Evolutionary conservation across 2,329 filamentous ascomycete genomes (phyloP), one percentile per base, ranked within the genome.

Genomic region (Zalaria sp.): DNA sequence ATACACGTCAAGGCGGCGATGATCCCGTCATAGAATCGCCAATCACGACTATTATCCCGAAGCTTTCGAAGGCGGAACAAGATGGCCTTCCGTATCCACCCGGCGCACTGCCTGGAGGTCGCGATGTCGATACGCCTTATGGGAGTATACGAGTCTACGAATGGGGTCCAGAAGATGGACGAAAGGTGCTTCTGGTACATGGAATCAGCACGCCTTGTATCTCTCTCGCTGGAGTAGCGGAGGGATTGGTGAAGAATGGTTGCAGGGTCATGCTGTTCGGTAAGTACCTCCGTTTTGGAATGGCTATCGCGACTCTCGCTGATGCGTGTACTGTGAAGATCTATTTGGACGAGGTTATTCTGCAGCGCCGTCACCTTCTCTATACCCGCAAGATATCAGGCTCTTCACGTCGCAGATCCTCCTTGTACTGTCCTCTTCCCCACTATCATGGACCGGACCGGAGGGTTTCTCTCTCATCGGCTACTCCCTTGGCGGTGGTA

Each of bases 121-220:
- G 83, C 44, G 75, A 86, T 55, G 76, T 91, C 10, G 56, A 66
- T 8, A 81, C 77, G 3, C 75, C 79, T 3, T 87, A 84, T 54
- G 84, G 85, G 10, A 74, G 65, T 4, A 73, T 84, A 46, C 67
- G 79, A 37, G 78, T 84, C 3, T 89, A 86, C 56, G 86, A 93
- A 65, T 91, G 80, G 72, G 86, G 86, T 0, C 81, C 83, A 0
- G 70, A 76, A 44, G 63, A 71, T 31, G 84, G 83, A 1, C 71
- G 76, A 27, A 86, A 79, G 53, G 77, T 89, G 1, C 63, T 93
- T 9, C 64, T 93, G 26, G 62, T 93, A 10, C 86, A 89, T 58
- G 86, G 86, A 4, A 88, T 91, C 52, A 83, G 77, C 39, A 91
- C 84, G 4, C 85, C 86, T 0, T 79, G 77, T 46, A 65, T 88